Conservation (phyloP, 305 asterid genomes). For the Rubia tinctorum region DNA sequence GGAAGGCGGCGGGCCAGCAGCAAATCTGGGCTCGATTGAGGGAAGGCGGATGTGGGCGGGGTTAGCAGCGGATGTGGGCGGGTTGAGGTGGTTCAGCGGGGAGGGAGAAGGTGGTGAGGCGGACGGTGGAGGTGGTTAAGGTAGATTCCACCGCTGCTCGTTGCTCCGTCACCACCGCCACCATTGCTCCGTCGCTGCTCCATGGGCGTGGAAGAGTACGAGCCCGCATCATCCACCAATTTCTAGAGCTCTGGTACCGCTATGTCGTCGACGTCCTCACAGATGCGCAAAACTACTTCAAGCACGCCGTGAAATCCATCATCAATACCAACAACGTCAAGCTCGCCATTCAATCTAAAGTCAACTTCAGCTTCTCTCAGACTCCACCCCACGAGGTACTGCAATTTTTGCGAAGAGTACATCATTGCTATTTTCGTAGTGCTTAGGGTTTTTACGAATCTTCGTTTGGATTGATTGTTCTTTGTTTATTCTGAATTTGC, state of each 20-base stretch:
- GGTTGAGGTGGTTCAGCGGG: too few relatives aligned
- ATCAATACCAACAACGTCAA: slow-evolving; percentile 84
- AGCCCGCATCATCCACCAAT: slow-evolving; percentile 9
- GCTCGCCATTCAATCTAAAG: slow-evolving; percentile 90
- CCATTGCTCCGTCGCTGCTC: too few relatives aligned
- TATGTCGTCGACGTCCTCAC: slow-evolving; percentile 73
- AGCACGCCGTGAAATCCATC: slow-evolving; percentile 67
- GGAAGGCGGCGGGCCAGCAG: too few relatives aligned
- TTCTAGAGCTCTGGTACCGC: slow-evolving; percentile 88
- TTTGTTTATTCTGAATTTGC: too few relatives aligned
- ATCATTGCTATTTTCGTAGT: neutral
- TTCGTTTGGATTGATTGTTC: neutral
- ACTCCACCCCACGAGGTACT: slow-evolving; percentile 93
- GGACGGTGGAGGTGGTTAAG: too few relatives aligned
- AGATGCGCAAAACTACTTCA: slow-evolving; percentile 85
- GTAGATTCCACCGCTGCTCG: too few relatives aligned
- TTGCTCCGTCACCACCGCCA: too few relatives aligned
- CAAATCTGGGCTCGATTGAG: too few relatives aligned
- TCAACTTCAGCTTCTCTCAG: slow-evolving; percentile 88
- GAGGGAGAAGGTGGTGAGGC: too few relatives aligned
- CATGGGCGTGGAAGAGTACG: too few relatives aligned
- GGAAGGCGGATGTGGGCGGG: too few relatives aligned
- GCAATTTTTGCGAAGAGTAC: neutral
- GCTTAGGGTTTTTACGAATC: neutral
- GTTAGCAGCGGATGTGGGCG: too few relatives aligned